A percentile compares a stretch with the other conserved stretches of the same genome.
These are phyloP conservation scores for Sporothrix variecibatus DNA, from an alignment of 2,329 filamentous ascomycete genomes.

Conservation along the genomic window DNA sequence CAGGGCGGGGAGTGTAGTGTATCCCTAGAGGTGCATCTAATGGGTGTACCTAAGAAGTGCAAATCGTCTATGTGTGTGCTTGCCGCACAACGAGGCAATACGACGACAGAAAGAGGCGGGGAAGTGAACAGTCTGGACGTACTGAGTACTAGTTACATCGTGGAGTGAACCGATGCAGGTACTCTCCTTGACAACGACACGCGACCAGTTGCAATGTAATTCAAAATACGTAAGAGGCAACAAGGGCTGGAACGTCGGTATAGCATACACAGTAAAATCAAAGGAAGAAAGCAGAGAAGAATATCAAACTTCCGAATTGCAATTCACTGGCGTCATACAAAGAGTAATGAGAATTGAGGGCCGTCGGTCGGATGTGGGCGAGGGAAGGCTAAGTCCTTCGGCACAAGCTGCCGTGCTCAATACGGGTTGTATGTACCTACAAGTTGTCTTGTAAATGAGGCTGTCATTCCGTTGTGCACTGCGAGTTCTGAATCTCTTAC, in stretches of 20 bases:
- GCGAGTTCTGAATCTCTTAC: background rate
- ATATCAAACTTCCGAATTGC: background rate
- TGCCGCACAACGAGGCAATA: background rate
- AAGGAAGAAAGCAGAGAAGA: background rate
- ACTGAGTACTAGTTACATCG: background rate
- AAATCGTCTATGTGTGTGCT: background rate
- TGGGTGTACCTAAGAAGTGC: background rate
- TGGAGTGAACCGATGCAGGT: background rate
- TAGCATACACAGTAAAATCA: background rate
- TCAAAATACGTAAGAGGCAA: constrained; percentile 16
- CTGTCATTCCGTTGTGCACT: background rate
- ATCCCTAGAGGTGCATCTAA: background rate
- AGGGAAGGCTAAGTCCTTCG: background rate
- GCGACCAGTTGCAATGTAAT: background rate
- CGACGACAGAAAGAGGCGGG: constrained; percentile 1
- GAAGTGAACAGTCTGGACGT: background rate
- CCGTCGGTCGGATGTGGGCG: background rate
- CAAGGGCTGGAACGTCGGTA: background rate
- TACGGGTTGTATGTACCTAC: background rate
- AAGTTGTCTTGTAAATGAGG: background rate
- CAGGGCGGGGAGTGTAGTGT: background rate
- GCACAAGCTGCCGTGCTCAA: background rate
- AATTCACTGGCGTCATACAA: background rate
- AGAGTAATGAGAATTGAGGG: background rate
- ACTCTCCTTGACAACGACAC: background rate